phyloP scores from a whole-genome alignment of 2,329 filamentous ascomycete genomes.

The Domatiomyces globalis region DNA sequence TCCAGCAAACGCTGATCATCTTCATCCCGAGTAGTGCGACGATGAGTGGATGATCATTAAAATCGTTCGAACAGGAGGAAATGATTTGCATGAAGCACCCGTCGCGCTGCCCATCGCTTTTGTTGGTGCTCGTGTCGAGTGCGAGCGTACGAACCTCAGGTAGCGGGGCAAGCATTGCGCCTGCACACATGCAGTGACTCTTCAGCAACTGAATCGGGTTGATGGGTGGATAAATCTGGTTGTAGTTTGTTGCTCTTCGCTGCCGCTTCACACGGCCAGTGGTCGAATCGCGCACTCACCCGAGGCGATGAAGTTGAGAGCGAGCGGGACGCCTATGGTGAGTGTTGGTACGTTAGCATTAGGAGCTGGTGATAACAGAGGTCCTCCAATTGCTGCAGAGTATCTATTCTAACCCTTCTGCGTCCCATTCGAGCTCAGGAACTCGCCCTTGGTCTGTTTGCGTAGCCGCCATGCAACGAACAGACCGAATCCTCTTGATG shows the following conservation, averaged over 20 bases:
- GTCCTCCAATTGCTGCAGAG: background rate
- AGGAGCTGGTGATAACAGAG: background rate
- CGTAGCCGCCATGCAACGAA: conserved; percentile 43
- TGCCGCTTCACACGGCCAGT: conserved; percentile 43
- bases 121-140: conserved; percentile 17
- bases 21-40: too few relatives aligned
- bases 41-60: conserved; percentile 10
- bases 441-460: conserved; percentile 54
- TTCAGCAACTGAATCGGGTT: background rate
- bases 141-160: conserved; percentile 20
- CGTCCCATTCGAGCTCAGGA: conserved; percentile 63
- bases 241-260: conserved; percentile 24
- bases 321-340: conserved; percentile 55
- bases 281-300: conserved; percentile 50
- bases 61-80: background rate
- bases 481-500: conserved; percentile 46
- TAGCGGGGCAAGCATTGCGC: conserved; percentile 21
- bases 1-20: conserved; percentile 7
- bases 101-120: conserved; percentile 54
- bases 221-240: background rate
- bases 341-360: background rate
- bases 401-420: conserved; percentile 52
- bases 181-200: background rate
- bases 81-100: conserved; percentile 51
- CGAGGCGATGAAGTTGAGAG: conserved; percentile 81